Conservation (phyloP, 345 rosid species). For the Lumnitzera racemosa region DNA sequence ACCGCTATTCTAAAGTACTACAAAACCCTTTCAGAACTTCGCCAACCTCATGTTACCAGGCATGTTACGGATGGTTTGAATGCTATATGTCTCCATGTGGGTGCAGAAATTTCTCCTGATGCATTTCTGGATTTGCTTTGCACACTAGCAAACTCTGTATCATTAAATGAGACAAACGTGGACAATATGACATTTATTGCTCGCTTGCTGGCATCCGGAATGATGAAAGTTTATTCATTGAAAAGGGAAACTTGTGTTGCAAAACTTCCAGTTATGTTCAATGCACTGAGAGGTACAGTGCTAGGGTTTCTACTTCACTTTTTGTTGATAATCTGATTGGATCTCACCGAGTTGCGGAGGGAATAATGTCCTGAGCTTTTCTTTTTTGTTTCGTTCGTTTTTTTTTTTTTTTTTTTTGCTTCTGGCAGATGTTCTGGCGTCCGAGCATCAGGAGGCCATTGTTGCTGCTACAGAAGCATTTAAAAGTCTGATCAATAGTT, state of each 20-base stretch:
- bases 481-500: slow-evolving; percentile 55
- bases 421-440: slow-evolving; percentile 72
- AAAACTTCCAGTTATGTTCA: slow-evolving; percentile 69
- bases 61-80: slow-evolving; percentile 68
- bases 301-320: not conserved
- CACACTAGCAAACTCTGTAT: slow-evolving; percentile 40
- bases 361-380: not conserved
- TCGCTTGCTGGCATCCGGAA: slow-evolving; percentile 71
- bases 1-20: slow-evolving; percentile 51
- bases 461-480: slow-evolving; percentile 70
- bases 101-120: slow-evolving; percentile 54
- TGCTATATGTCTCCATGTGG: slow-evolving; percentile 45
- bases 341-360: not conserved
- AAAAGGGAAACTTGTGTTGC: slow-evolving; percentile 56
- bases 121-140: slow-evolving; percentile 57
- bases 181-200: slow-evolving; percentile 70
- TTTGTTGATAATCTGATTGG: not conserved
- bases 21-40: slow-evolving; percentile 53
- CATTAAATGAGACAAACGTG: slow-evolving; percentile 54
- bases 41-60: slow-evolving; percentile 54
- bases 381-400: slow-evolving; percentile 1
- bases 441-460: slow-evolving; percentile 94
- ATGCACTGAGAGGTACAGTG: slow-evolving; percentile 63
- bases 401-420: slow-evolving; percentile 1
- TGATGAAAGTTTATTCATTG: slow-evolving; percentile 51